phyloP scores from a whole-genome alignment of 2,329 filamentous ascomycete species.

The Trichoderma hamatum region DNA sequence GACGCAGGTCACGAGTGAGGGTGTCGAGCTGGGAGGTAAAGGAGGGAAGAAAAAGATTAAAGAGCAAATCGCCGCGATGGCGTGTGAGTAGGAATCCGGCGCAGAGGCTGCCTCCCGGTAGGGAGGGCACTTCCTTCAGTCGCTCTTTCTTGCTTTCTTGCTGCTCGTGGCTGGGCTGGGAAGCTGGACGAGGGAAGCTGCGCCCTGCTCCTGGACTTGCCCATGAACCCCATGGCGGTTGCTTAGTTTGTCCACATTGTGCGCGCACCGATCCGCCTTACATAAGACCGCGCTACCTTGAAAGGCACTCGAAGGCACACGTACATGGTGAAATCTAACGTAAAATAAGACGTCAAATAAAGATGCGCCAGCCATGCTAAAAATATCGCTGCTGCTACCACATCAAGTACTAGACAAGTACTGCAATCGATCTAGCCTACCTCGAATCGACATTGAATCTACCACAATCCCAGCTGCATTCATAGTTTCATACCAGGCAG shows the following conservation, averaged over 20 bases:
- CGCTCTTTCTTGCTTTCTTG: background rate
- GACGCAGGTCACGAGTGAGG: conserved; percentile 3
- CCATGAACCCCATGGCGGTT: background rate
- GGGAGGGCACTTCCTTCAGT: background rate
- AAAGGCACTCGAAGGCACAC: background rate
- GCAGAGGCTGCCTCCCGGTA: background rate
- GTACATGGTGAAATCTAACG: background rate
- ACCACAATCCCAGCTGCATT: background rate
- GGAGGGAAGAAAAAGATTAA: background rate
- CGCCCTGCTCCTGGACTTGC: background rate
- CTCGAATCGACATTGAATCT: conserved; percentile 7
- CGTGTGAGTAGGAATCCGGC: background rate
- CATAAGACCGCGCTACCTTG: background rate
- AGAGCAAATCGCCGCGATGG: background rate
- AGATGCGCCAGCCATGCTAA: conserved; percentile 4
- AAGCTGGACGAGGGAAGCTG: background rate
- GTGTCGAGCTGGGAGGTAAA: background rate
- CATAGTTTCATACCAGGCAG: too few species aligned
- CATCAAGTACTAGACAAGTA: background rate
- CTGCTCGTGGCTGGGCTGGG: too few species aligned
- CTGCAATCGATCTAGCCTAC: background rate
- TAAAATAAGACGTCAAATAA: conserved; percentile 1
- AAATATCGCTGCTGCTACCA: background rate
- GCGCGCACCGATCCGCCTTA: background rate
- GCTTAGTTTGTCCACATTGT: background rate